Conservation (phyloP, 73 alveolate genomes). For the Tetrahymena malaccensis region DNA sequence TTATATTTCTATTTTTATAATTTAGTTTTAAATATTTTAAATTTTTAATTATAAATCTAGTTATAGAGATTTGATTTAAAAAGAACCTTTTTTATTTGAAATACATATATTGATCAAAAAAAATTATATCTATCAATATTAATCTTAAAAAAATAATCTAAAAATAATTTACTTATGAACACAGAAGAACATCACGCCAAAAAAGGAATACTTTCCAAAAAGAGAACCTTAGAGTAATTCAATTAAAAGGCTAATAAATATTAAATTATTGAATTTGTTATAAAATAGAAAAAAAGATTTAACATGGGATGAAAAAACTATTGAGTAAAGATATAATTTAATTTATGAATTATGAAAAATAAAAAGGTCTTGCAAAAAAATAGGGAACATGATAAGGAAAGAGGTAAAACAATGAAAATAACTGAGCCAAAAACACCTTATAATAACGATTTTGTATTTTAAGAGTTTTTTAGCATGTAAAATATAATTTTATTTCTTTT, state of each 20-base stretch:
- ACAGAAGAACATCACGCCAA: background rate
- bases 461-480: background rate
- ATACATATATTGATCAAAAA: background rate
- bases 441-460: conserved; percentile 20
- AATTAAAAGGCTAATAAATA: background rate
- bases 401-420: conserved; percentile 52
- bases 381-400: conserved; percentile 39
- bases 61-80: background rate
- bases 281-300: conserved; percentile 31
- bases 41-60: background rate
- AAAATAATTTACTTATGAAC: background rate
- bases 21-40: no score
- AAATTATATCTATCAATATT: no score
- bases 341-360: background rate
- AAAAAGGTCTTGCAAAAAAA: background rate
- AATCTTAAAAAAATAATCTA: background rate
- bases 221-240: background rate
- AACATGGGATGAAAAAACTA: conserved; percentile 51
- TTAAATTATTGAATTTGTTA: background rate
- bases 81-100: background rate
- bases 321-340: conserved; percentile 10
- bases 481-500: background rate
- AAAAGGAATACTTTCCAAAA: background rate
- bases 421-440: conserved; percentile 60
- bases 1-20: background rate